A percentile compares a stretch with the other conserved stretches of the same genome.
phyloP scores from a whole-genome alignment of 345 rosid species.

The Camelina sativa region DNA sequence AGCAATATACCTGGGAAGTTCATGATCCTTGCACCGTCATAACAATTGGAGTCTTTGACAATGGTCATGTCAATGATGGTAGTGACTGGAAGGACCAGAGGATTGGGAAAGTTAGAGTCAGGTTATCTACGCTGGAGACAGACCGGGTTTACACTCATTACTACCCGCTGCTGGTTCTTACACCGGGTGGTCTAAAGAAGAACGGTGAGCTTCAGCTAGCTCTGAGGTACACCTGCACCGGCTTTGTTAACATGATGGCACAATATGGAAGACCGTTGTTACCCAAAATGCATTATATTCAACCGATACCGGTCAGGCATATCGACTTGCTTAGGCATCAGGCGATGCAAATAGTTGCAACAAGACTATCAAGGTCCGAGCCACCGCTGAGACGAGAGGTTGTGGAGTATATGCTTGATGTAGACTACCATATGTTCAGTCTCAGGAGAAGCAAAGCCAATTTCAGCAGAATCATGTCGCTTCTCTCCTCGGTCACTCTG shows the following conservation, averaged over 20 bases:
- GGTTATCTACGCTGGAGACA: conserved; percentile 86
- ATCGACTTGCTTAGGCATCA: conserved; percentile 82
- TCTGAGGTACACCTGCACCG: conserved; percentile 80
- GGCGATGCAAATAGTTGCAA: conserved; percentile 86
- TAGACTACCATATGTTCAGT: conserved; percentile 90
- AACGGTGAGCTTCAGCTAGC: conserved; percentile 94
- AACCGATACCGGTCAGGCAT: conserved; percentile 76
- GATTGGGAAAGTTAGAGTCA: conserved; percentile 91
- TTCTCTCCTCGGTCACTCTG: conserved; percentile 65
- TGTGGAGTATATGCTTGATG: conserved; percentile 96
- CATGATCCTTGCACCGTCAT: conserved; percentile 91
- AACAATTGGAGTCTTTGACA: conserved; percentile 91
- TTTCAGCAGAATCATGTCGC: conserved; percentile 77
- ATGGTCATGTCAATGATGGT: conserved; percentile 71
- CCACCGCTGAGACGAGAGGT: conserved; percentile 87
- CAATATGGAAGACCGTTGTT: conserved; percentile 85
- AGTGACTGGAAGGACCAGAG: conserved; percentile 69
- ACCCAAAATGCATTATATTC: conserved; percentile 94
- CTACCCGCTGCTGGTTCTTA: conserved; percentile 83
- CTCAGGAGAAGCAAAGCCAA: conserved; percentile 95
- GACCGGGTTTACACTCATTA: conserved; percentile 89
- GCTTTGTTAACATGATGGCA: conserved; percentile 87
- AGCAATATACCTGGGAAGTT: conserved; percentile 98
- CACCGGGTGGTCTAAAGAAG: conserved; percentile 74
- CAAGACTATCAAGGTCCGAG: conserved; percentile 79